Percentiles rank a stretch among this genome's conserved stretches.
These are phyloP conservation scores for Neurospora intermedia DNA, from an alignment of 495 filamentous ascomycete species.

Conservation along the genomic window DNA sequence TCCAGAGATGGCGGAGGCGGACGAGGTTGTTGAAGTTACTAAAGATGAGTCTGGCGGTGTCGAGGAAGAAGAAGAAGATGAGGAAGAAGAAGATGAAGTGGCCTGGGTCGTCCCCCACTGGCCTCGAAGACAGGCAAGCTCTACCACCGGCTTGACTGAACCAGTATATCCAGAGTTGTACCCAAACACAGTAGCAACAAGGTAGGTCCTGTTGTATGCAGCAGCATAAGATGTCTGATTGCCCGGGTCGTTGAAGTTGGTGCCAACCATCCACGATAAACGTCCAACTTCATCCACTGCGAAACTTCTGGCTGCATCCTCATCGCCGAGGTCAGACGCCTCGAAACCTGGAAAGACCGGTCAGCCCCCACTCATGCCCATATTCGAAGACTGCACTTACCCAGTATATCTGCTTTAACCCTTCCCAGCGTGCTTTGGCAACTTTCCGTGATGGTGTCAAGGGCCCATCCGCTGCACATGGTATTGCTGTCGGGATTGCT, in stretches of 20 bases:
- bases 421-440: background rate
- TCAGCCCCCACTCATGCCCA: accelerated
- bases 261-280: background rate
- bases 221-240: background rate
- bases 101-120: background rate
- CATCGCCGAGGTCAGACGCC: background rate
- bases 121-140: background rate
- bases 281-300: background rate
- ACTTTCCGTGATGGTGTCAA: background rate
- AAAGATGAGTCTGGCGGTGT: background rate
- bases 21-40: background rate
- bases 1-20: background rate
- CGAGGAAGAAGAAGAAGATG: background rate
- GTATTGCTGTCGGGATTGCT: background rate
- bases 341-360: background rate
- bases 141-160: background rate
- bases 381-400: background rate
- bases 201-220: background rate
- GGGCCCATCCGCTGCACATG: background rate
- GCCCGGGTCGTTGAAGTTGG: background rate
- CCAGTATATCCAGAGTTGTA: background rate
- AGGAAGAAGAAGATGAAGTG: background rate
- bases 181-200: background rate
- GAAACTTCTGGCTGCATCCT: background rate
- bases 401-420: background rate